Percentiles rank a stretch among this genome's conserved stretches.
Evolutionary conservation across 2,329 filamentous ascomycete species (phyloP).

Genomic region (Diaporthe citri): DNA sequence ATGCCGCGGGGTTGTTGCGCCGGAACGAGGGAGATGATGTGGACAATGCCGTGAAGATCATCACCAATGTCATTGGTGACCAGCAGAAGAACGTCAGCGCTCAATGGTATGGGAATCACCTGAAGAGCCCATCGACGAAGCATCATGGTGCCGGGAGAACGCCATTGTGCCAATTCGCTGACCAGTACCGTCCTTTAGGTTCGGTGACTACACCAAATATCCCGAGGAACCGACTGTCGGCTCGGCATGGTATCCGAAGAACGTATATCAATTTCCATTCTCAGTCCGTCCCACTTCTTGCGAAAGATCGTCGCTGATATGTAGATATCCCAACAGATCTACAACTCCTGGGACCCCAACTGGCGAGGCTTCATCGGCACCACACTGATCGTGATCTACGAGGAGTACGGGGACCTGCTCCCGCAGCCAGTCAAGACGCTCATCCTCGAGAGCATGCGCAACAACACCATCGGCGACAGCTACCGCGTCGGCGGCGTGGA

Average conservation of each 20-base stretch:
- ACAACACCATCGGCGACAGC: conserved; percentile 68
- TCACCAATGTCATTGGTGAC: conserved; percentile 64
- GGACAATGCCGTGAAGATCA: conserved; percentile 64
- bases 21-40: conserved; percentile 64
- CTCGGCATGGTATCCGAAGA: conserved; percentile 57
- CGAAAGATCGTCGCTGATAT: background rate
- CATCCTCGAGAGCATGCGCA: conserved; percentile 66
- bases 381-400: conserved; percentile 68
- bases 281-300: background rate
- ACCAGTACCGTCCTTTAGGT: conserved; percentile 44
- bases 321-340: conserved; percentile 53
- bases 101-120: conserved; percentile 61
- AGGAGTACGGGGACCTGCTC: conserved; percentile 67
- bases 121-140: background rate
- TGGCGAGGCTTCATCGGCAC: conserved; percentile 75
- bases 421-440: conserved; percentile 52
- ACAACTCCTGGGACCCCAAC: conserved; percentile 73
- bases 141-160: too few relatives aligned
- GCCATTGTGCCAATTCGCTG: background rate
- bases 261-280: background rate
- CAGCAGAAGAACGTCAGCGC: conserved; percentile 65
- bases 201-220: conserved; percentile 65
- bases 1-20: conserved; percentile 68
- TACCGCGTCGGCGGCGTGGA: conserved; percentile 73
- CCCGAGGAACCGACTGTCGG: conserved; percentile 71